Evolutionary conservation across 805 yeast genomes (phyloP).

Genomic region (Yamadazyma sp.): DNA sequence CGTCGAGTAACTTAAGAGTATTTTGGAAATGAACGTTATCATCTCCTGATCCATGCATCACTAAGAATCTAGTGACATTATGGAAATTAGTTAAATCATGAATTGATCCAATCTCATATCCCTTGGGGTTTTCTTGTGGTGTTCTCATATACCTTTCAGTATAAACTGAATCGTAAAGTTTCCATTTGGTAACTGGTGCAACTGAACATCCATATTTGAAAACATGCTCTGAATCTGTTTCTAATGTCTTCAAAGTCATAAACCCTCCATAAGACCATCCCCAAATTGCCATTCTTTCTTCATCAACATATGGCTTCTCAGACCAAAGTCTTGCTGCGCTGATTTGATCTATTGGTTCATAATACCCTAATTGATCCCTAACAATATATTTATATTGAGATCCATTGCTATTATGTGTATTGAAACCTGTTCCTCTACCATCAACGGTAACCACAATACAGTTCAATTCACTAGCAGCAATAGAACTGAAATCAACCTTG

Average conservation of each 20-base stretch:
- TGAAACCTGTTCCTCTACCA: constrained; percentile 95
- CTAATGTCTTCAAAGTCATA: constrained; percentile 85
- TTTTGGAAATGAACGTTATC: constrained; percentile 97
- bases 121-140: constrained; percentile 64
- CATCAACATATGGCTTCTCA: constrained; percentile 57
- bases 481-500: constrained; percentile 63
- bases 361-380: constrained; percentile 75
- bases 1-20: constrained; percentile 72
- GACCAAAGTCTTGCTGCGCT: constrained; percentile 77
- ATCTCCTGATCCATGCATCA: constrained; percentile 97
- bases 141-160: constrained; percentile 93
- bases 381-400: constrained; percentile 68
- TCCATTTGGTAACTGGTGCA: constrained; percentile 97
- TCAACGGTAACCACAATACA: constrained; percentile 93
- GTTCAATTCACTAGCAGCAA: constrained; percentile 70
- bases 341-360: constrained; percentile 85
- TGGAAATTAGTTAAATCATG: constrained; percentile 55
- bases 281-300: constrained; percentile 75
- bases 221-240: constrained; percentile 67
- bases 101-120: constrained; percentile 60
- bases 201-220: constrained; percentile 92
- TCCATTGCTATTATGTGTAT: constrained; percentile 55
- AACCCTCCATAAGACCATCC: constrained; percentile 99
- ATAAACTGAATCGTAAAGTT: constrained; percentile 85
- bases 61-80: constrained; percentile 59